Conservation (phyloP, 1,284 basidiomycete species). For the Sporisorium iseilematis-ciliati region DNA sequence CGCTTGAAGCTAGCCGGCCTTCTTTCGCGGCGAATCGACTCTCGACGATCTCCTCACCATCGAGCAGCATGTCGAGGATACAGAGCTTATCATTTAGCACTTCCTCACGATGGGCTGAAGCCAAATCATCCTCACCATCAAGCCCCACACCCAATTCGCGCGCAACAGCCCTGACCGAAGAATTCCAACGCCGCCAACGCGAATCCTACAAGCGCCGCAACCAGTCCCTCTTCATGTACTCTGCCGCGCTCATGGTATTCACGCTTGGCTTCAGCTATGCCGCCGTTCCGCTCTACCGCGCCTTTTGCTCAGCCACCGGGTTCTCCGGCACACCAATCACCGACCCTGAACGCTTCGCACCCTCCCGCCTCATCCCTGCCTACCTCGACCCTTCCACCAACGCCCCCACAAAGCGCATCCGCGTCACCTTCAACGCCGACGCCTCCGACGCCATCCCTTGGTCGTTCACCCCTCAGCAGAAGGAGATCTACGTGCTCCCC, state of each 20-base stretch:
- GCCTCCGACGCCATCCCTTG: slow-evolving; percentile 89
- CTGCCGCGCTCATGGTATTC: slow-evolving; percentile 82
- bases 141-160: slow-evolving; percentile 8
- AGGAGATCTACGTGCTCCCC: slow-evolving; percentile 88
- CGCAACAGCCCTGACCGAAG: slow-evolving; percentile 25
- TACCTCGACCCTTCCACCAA: slow-evolving; percentile 70
- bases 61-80: slow-evolving; percentile 2
- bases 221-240: slow-evolving; percentile 81
- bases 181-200: slow-evolving; percentile 41
- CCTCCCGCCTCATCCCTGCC: slow-evolving; percentile 53
- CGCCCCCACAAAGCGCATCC: slow-evolving; percentile 74
- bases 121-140: slow-evolving; percentile 4
- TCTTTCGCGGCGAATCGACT: background rate
- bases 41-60: background rate
- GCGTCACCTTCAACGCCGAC: slow-evolving; percentile 95
- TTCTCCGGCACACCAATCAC: slow-evolving; percentile 95
- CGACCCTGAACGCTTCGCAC: slow-evolving; percentile 58
- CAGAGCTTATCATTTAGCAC: slow-evolving; percentile 26
- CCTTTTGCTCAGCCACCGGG: slow-evolving; percentile 97
- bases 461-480: slow-evolving; percentile 91
- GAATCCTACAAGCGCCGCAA: slow-evolving; percentile 72
- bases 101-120: slow-evolving; percentile 7
- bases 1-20: slow-evolving; percentile 23
- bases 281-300: slow-evolving; percentile 94
- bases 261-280: slow-evolving; percentile 91